Conservation (phyloP, 164 flowering plant species). For the Akebia trifoliata region DNA sequence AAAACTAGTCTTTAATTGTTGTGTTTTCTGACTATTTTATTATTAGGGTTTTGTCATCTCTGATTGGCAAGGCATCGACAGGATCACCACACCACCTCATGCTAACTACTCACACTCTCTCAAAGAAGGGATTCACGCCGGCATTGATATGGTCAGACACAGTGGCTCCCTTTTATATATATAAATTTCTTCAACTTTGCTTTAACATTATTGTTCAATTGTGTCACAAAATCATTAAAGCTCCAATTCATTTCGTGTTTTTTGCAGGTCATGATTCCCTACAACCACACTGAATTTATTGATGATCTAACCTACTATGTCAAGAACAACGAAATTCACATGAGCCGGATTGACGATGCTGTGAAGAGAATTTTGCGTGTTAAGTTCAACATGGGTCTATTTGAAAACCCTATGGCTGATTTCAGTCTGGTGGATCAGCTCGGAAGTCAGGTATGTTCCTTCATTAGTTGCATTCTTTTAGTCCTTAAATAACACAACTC, state of each 20-base stretch:
- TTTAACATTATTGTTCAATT: too few species aligned
- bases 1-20: not conserved
- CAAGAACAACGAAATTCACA: conserved; percentile 26
- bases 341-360: conserved; percentile 40
- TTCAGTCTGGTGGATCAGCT: conserved; percentile 23
- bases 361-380: too few species aligned
- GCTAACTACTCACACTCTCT: too few species aligned
- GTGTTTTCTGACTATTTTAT: not conserved
- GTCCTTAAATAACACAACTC: too few species aligned
- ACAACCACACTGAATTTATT: conserved; percentile 31
- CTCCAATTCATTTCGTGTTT: too few species aligned
- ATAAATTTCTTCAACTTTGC: too few species aligned
- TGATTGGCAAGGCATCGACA: too few species aligned
- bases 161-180: too few species aligned
- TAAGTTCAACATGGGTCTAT: conserved; percentile 35
- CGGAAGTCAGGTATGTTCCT: conserved; percentile 26
- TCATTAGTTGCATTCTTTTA: not conserved
- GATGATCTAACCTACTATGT: conserved; percentile 22
- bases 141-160: conserved; percentile 34
- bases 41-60: conserved; percentile 34
- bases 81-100: too few species aligned
- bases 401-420: conserved; percentile 41
- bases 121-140: conserved; percentile 11
- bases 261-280: conserved; percentile 41
- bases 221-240: too few species aligned